Evolutionary conservation across 768 basidiomycete genomes (phyloP).

Genomic region (Hirschioporus abietinus): DNA sequence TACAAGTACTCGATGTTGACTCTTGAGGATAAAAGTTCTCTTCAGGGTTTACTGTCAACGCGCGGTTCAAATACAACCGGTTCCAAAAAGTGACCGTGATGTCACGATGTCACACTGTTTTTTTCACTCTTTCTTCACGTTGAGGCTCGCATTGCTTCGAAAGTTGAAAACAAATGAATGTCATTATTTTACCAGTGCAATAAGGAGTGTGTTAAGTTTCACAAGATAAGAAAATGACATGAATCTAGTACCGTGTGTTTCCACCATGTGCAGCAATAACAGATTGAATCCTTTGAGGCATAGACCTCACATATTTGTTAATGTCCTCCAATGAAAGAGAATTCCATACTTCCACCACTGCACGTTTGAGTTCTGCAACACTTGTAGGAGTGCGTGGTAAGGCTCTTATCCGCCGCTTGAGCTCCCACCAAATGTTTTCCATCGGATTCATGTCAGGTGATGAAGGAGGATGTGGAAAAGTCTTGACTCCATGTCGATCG

Average conservation of each 20-base stretch:
- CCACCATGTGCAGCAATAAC: slow-evolving; percentile 10
- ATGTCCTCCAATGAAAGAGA: slow-evolving; percentile 7
- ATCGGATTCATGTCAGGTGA: slow-evolving; percentile 11
- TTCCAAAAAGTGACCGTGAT: too few relatives aligned
- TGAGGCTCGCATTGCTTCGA: too few relatives aligned
- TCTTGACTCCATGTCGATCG: background rate
- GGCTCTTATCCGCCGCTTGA: slow-evolving; percentile 4
- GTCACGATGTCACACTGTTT: too few relatives aligned
- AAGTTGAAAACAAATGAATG: too few relatives aligned
- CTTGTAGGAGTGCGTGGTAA: background rate
- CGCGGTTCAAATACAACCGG: too few relatives aligned
- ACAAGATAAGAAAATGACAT: too few relatives aligned
- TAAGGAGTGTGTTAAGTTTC: too few relatives aligned
- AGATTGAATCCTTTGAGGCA: slow-evolving; percentile 7
- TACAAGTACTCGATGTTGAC: too few relatives aligned
- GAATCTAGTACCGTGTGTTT: slow-evolving; percentile 9
- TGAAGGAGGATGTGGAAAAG: slow-evolving; percentile 9
- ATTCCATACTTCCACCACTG: slow-evolving; percentile 6
- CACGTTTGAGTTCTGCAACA: slow-evolving; percentile 2
- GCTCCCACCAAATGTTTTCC: slow-evolving; percentile 7
- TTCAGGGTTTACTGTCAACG: too few relatives aligned
- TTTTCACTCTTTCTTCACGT: too few relatives aligned
- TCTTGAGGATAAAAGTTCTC: too few relatives aligned
- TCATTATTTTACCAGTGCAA: too few relatives aligned
- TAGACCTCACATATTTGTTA: background rate